Evolutionary conservation across 164 flowering plant genomes (phyloP).

Genomic region (Stephania japonica): DNA sequence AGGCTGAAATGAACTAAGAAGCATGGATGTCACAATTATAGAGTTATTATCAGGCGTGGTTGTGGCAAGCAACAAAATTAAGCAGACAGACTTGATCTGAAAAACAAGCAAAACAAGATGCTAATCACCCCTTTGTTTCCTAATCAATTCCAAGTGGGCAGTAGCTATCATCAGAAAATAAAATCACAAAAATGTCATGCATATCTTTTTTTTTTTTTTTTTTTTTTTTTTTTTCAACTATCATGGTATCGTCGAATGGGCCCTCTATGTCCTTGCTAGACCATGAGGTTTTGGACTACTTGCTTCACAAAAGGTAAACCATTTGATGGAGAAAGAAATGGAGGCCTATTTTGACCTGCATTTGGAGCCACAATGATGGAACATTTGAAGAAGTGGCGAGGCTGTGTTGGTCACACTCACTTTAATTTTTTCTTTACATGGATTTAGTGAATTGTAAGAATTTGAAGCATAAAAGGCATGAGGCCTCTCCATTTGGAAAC

Average conservation of each 20-base stretch:
- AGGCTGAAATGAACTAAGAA: not conserved
- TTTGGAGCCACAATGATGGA: slow-evolving; percentile 18
- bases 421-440: not conserved
- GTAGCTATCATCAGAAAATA: not conserved
- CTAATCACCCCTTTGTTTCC: not conserved
- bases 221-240: not conserved
- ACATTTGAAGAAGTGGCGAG: slow-evolving; percentile 12
- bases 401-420: slow-evolving; percentile 19
- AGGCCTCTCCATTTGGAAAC: not conserved
- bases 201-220: not conserved
- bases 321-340: slow-evolving; percentile 9
- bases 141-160: not conserved
- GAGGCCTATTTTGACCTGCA: slow-evolving; percentile 6
- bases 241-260: not conserved
- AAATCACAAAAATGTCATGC: not conserved
- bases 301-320: slow-evolving; percentile 12
- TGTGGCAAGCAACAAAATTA: not conserved
- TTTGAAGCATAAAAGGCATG: slow-evolving; percentile 12
- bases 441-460: slow-evolving; percentile 9
- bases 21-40: not conserved
- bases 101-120: slow-evolving; percentile 1
- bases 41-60: not conserved
- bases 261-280: slow-evolving; percentile 2
- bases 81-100: slow-evolving; percentile 1
- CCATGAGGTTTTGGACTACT: not conserved